phyloP scores from a whole-genome alignment of 2,329 filamentous ascomycete genomes.

The Ophiostoma perfectum region DNA sequence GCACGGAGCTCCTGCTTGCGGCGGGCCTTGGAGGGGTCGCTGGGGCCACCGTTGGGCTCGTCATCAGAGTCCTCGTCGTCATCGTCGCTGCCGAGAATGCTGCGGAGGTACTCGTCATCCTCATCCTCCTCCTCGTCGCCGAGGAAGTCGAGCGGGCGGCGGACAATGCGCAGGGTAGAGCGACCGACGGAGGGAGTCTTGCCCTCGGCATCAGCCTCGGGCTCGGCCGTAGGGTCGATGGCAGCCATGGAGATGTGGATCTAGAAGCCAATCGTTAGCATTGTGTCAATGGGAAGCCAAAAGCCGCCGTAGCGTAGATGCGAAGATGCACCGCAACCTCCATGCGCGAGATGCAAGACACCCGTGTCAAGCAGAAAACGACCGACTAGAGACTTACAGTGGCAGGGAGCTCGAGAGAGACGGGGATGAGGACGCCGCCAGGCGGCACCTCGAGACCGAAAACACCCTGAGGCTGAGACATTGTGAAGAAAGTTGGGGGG shows the following conservation, averaged over 20 bases:
- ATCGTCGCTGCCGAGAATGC: constrained; percentile 46
- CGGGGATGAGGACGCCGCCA: constrained; percentile 76
- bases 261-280: constrained; percentile 41
- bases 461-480: constrained; percentile 38
- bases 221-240: constrained; percentile 78
- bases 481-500: constrained; percentile 17
- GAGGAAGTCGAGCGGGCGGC: constrained; percentile 50
- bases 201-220: constrained; percentile 58
- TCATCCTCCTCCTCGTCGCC: constrained; percentile 53
- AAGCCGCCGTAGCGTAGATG: not conserved
- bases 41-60: constrained; percentile 81
- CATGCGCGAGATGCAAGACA: not conserved
- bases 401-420: constrained; percentile 71
- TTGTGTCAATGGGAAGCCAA: not conserved
- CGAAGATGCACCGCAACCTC: too few relatives aligned
- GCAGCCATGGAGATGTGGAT: constrained; percentile 99
- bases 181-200: constrained; percentile 60
- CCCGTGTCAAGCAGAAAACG: not conserved
- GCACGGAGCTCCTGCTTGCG: constrained; percentile 72
- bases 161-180: constrained; percentile 87
- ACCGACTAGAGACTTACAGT: constrained; percentile 56
- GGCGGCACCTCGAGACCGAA: constrained; percentile 89
- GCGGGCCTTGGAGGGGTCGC: constrained; percentile 80
- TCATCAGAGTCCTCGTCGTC: constrained; percentile 56
- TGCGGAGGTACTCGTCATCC: constrained; percentile 58